Evolutionary conservation across 495 filamentous ascomycete genomes (phyloP).

Genomic region (Bathelium albidoporum): DNA sequence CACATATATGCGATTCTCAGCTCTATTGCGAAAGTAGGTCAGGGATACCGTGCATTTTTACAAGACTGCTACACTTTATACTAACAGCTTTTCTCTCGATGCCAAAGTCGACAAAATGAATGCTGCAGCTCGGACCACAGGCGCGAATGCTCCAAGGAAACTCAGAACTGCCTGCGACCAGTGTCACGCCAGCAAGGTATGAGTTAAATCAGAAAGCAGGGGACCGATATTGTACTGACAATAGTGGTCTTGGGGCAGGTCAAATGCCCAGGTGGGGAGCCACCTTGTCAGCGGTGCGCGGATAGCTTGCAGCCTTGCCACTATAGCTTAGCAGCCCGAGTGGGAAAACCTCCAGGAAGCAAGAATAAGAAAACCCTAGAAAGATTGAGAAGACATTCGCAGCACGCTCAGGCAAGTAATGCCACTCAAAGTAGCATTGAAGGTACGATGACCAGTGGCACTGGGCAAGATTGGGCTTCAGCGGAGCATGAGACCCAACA

Average conservation of each 20-base stretch:
- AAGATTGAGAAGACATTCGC: neutral
- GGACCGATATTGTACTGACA: neutral
- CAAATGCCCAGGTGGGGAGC: neutral
- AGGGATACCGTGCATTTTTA: neutral
- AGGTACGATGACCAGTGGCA: neutral
- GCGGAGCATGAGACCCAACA: neutral
- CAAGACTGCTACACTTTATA: neutral
- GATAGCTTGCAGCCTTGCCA: neutral
- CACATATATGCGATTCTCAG: neutral
- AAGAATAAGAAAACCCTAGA: neutral
- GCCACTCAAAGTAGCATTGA: neutral
- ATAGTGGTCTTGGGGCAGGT: neutral
- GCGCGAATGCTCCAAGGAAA: neutral
- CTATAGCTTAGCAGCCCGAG: neutral
- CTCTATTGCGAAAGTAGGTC: neutral
- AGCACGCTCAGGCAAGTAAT: neutral
- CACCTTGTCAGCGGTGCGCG: neutral
- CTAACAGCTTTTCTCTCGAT: neutral
- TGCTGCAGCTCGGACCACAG: neutral
- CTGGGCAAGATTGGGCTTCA: neutral
- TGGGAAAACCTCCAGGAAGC: neutral
- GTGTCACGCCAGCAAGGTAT: neutral
- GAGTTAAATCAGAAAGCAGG: neutral
- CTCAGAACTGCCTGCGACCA: neutral
- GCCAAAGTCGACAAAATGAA: neutral